These are phyloP conservation scores for Ophiostoma piceae DNA, from an alignment of 2,329 filamentous ascomycete genomes.

Conservation along the genomic window DNA sequence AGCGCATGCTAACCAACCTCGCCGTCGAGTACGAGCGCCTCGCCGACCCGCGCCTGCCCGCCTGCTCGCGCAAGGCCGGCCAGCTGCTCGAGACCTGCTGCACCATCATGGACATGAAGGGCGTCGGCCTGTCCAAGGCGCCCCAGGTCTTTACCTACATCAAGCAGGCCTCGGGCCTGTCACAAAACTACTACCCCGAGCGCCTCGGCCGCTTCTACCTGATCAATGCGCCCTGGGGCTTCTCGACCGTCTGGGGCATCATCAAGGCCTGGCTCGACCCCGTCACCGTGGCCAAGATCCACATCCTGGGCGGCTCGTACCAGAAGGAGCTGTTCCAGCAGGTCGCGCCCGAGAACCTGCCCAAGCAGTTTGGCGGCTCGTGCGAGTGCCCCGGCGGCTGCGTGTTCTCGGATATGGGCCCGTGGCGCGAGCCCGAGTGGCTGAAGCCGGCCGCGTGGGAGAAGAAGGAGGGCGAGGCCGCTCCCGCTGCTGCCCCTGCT, in stretches of 20 bases:
- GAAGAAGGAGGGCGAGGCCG: conserved; percentile 42
- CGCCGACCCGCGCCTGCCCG: conserved; percentile 84
- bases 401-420: conserved; percentile 78
- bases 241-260: conserved; percentile 76
- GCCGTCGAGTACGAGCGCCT: conserved; percentile 98
- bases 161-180: conserved; percentile 76
- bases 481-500: conserved; percentile 31
- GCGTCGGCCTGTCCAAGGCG: conserved; percentile 77
- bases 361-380: conserved; percentile 74
- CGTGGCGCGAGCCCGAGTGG: conserved; percentile 74
- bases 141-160: conserved; percentile 85
- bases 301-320: conserved; percentile 77
- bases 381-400: conserved; percentile 83
- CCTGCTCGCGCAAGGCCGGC: conserved; percentile 87
- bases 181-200: conserved; percentile 99
- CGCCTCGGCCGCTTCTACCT: conserved; percentile 92
- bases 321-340: conserved; percentile 78
- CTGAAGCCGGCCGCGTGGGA: conserved; percentile 61
- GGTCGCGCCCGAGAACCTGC: conserved; percentile 84
- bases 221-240: conserved; percentile 97
- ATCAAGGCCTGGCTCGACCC: conserved; percentile 95
- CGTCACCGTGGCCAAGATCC: conserved; percentile 93
- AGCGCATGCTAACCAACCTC: conserved; percentile 94
- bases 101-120: conserved; percentile 97
- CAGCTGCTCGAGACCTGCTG: conserved; percentile 94